These are phyloP conservation scores for Thielaviopsis populi DNA, from an alignment of 2,329 filamentous ascomycete species.

Conservation along the genomic window DNA sequence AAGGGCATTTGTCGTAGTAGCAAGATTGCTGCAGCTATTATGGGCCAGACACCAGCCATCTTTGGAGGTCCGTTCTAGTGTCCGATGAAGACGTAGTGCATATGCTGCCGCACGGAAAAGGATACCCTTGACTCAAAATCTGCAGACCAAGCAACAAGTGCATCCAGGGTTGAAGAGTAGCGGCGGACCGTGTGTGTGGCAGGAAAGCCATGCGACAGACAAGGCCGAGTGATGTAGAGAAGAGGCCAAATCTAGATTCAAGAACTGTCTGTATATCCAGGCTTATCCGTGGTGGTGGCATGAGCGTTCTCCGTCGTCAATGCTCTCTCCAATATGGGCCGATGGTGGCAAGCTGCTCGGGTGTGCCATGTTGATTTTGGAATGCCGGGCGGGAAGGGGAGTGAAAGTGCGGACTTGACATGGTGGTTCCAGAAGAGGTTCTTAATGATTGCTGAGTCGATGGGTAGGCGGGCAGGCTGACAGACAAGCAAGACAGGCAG, in stretches of 20 bases:
- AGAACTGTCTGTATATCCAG: not conserved
- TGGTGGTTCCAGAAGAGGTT: not conserved
- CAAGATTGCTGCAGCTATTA: not conserved
- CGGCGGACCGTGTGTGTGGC: not conserved
- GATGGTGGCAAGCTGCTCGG: not conserved
- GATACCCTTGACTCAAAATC: slow-evolving; percentile 6
- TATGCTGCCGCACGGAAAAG: not conserved
- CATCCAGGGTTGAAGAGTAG: not conserved
- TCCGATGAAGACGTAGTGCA: not conserved
- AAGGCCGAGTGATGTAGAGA: not conserved
- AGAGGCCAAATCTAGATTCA: not conserved
- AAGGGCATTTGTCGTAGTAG: not conserved
- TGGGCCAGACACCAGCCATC: not conserved
- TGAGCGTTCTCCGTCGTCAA: not conserved
- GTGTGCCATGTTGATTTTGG: not conserved
- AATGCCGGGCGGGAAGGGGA: not conserved
- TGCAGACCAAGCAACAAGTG: not conserved
- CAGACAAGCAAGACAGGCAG: not conserved
- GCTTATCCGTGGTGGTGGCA: not conserved
- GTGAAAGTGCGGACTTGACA: not conserved
- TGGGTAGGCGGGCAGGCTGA: not conserved
- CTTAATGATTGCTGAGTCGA: not conserved
- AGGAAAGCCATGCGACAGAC: not conserved
- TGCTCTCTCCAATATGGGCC: not conserved
- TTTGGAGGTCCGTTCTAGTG: not conserved